Evolutionary conservation across 2,329 filamentous ascomycete genomes (phyloP).

Genomic region (Fusarium haematococcum): DNA sequence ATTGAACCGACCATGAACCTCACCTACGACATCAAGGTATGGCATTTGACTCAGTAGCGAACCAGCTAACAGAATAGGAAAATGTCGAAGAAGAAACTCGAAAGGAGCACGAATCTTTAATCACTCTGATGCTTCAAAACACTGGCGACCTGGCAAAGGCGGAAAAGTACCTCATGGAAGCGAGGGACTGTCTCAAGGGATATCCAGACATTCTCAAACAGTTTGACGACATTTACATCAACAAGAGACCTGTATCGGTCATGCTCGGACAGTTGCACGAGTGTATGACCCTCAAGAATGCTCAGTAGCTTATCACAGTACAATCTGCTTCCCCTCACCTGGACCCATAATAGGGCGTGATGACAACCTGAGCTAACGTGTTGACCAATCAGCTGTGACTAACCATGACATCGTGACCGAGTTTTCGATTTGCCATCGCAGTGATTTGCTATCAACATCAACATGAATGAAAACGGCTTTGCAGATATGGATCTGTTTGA

Average conservation of each 20-base stretch:
- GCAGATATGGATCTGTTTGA: slow-evolving; percentile 32
- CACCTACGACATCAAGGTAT: slow-evolving; percentile 35
- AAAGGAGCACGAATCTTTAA: slow-evolving; percentile 20
- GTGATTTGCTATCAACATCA: not conserved
- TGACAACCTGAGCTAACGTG: slow-evolving; percentile 28
- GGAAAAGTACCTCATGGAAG: slow-evolving; percentile 34
- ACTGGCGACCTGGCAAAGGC: slow-evolving; percentile 25
- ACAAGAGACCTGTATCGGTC: slow-evolving; percentile 24
- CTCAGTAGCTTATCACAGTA: not conserved
- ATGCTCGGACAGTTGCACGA: slow-evolving; percentile 33
- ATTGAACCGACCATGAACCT: slow-evolving; percentile 39
- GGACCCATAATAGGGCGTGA: slow-evolving; percentile 41
- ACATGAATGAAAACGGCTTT: slow-evolving; percentile 25
- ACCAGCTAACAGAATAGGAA: slow-evolving; percentile 11
- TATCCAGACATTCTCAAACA: slow-evolving; percentile 27
- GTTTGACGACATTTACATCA: slow-evolving; percentile 37
- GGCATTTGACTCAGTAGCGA: rapidly evolving
- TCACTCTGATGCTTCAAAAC: slow-evolving; percentile 28
- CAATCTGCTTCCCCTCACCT: slow-evolving; percentile 21
- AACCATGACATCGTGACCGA: not conserved
- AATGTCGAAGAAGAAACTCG: slow-evolving; percentile 13
- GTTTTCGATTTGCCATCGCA: slow-evolving; percentile 9
- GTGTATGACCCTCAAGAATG: slow-evolving; percentile 11
- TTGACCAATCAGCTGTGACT: slow-evolving; percentile 16
- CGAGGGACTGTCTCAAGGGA: slow-evolving; percentile 28